Evolutionary conservation across 2,329 filamentous ascomycete genomes (phyloP), one percentile per base, ranked within the genome.

Genomic region (Zymoseptoria crescenta): DNA sequence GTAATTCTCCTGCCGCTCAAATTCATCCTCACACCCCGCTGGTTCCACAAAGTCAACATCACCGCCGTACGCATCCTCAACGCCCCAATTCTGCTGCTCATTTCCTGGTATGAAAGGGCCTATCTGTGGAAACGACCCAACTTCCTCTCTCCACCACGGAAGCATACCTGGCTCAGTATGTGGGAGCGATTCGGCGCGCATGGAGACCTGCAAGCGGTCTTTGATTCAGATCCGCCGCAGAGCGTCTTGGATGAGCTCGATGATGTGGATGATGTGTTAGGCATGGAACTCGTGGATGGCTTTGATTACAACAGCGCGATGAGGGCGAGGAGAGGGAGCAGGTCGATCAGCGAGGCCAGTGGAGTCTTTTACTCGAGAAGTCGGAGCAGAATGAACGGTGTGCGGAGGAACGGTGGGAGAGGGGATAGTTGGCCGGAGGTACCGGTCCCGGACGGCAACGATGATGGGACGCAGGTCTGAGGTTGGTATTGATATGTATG

Each of bases 31-130:
- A 85, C 84, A n/a, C 84, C 88, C 0, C 85, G 90, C 51, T 93
- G 89, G 89, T 94, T 94, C 70, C 90, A 95, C 77, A 94, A 93
- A 74, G 88, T 93, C 68, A 91, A 95, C 70, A 89, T 95, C 59
- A 83, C 85, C 59, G 83, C 83, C 8, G 87, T 94, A 21, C 85
- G 89, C 45, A 75, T 85, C 8, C 80, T 92, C 67, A 94, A 94
- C 72, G 79, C 88, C 2, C 90, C 90, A 0, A 77, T 92, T 4
- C 79, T 95, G 1, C 79, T 93, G 3, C 67, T 87, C 60, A 88
- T 95, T 61, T 84, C 86, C 19, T 74, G 86, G 20, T 81, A 86
- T 62, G 90, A 95, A 73, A 84, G 90, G 55, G 81, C 82, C 5
- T 77, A 84, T 8, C 80, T 92, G 16, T 90, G 88, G 87, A 77